Conservation (phyloP, 768 basidiomycete species). For the Russula olivacea region DNA sequence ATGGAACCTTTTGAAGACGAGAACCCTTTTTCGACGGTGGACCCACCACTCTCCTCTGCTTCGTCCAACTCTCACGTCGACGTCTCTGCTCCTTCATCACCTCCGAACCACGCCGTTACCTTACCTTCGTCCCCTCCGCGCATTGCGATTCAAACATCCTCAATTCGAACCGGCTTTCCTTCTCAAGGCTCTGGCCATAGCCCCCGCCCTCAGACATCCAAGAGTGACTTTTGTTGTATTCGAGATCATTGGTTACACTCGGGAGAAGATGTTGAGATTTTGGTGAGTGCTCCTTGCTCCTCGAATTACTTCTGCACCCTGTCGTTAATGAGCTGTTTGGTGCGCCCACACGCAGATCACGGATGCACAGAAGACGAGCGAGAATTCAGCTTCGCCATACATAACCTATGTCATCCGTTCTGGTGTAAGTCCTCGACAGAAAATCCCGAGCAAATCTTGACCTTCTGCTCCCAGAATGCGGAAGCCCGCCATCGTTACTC, state of each 20-base stretch:
- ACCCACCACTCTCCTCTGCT: slow-evolving; percentile 37
- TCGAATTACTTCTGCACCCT: background rate
- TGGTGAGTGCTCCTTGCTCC: slow-evolving; percentile 41
- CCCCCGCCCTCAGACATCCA: slow-evolving; percentile 44
- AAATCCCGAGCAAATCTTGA: slow-evolving; percentile 5
- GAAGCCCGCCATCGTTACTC: slow-evolving; percentile 91
- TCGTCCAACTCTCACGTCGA: slow-evolving; percentile 51
- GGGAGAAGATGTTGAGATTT: slow-evolving; percentile 75
- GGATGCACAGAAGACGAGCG: slow-evolving; percentile 91
- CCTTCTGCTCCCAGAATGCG: slow-evolving; percentile 48
- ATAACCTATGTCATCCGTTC: slow-evolving; percentile 91
- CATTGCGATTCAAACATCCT: slow-evolving; percentile 13
- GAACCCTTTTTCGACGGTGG: slow-evolving; percentile 38
- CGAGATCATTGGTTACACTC: slow-evolving; percentile 75
- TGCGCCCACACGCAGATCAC: slow-evolving; percentile 56
- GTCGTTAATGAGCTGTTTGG: background rate
- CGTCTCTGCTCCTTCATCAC: slow-evolving; percentile 57
- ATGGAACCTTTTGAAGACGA: slow-evolving; percentile 40
- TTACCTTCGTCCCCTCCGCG: slow-evolving; percentile 39
- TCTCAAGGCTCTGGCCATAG: slow-evolving; percentile 53
- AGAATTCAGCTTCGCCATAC: slow-evolving; percentile 83
- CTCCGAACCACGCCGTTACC: slow-evolving; percentile 34
- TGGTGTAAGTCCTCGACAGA: slow-evolving; percentile 49
- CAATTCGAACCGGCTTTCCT: slow-evolving; percentile 44
- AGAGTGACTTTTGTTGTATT: slow-evolving; percentile 73